Evolutionary conservation across 2,329 filamentous ascomycete species (phyloP).

Genomic region (Nemania serpens): DNA sequence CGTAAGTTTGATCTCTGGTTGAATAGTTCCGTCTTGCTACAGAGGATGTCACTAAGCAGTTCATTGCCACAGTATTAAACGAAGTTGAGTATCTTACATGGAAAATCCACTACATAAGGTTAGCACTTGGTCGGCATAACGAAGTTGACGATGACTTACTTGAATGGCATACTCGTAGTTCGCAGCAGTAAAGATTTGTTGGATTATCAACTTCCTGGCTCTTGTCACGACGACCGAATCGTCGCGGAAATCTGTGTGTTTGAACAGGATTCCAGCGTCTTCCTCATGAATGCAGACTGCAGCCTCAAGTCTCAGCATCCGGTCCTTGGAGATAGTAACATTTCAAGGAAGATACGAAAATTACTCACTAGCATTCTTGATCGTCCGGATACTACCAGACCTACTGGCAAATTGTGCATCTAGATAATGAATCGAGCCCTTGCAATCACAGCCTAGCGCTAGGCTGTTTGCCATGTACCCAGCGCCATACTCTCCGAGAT

Average conservation of each 20-base stretch:
- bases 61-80: too few relatives aligned
- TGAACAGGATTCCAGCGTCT: slow-evolving; percentile 89
- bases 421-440: slow-evolving; percentile 89
- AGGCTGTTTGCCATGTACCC: slow-evolving; percentile 85
- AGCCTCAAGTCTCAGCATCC: background rate
- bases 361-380: slow-evolving; percentile 75
- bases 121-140: slow-evolving; percentile 39
- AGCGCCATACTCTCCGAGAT: slow-evolving; percentile 79
- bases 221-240: slow-evolving; percentile 85
- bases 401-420: slow-evolving; percentile 84
- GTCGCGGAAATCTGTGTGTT: slow-evolving; percentile 92
- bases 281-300: slow-evolving; percentile 88
- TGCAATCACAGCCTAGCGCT: slow-evolving; percentile 80
- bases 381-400: slow-evolving; percentile 73
- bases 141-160: slow-evolving; percentile 27
- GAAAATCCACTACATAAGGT: slow-evolving; percentile 79
- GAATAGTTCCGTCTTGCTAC: slow-evolving; percentile 83
- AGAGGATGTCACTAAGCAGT: slow-evolving; percentile 28
- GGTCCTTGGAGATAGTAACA: background rate
- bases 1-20: slow-evolving; percentile 89
- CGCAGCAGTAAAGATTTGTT: slow-evolving; percentile 91
- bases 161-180: slow-evolving; percentile 85
- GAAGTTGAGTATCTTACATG: slow-evolving; percentile 51
- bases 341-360: background rate
- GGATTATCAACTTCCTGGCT: slow-evolving; percentile 82